A percentile compares a stretch with the other conserved stretches of the same genome.
These are phyloP conservation scores for Candida silvatica DNA, from an alignment of 805 yeast species.

Conservation along the genomic window DNA sequence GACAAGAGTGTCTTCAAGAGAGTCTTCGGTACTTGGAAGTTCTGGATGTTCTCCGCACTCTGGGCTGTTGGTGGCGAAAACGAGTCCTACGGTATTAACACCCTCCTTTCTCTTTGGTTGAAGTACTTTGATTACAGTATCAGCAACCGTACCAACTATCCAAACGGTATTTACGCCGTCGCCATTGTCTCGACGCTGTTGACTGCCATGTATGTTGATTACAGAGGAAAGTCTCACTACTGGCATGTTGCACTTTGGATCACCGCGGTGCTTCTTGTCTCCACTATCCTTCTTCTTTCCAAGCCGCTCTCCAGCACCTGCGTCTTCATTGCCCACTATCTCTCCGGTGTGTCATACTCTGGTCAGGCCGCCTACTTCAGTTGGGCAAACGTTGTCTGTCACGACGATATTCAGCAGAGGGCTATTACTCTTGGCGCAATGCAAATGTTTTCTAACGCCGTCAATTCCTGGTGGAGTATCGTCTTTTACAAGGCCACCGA, in stretches of 20 bases:
- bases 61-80: constrained; percentile 22
- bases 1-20: constrained; percentile 30
- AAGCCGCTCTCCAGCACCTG: constrained; percentile 31
- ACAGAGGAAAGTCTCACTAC: constrained; percentile 17
- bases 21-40: constrained; percentile 44
- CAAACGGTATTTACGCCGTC: constrained; percentile 43
- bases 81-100: constrained; percentile 13
- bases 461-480: constrained; percentile 59
- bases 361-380: constrained; percentile 47
- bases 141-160: constrained; percentile 36
- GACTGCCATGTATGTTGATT: constrained; percentile 31
- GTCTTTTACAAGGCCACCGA: constrained; percentile 42
- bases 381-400: constrained; percentile 43
- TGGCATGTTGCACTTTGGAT: constrained; percentile 6
- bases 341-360: constrained; percentile 41
- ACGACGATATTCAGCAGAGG: constrained; percentile 33
- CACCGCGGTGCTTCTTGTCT: constrained; percentile 22
- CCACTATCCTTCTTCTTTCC: constrained; percentile 42
- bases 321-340: constrained; percentile 34
- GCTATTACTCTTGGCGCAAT: constrained; percentile 29
- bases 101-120: constrained; percentile 41
- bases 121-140: constrained; percentile 31
- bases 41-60: constrained; percentile 40
- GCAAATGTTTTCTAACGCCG: constrained; percentile 40
- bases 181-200: constrained; percentile 37